These are phyloP conservation scores for Exophiala sideris DNA, from an alignment of 2,329 filamentous ascomycete species.

Conservation along the genomic window DNA sequence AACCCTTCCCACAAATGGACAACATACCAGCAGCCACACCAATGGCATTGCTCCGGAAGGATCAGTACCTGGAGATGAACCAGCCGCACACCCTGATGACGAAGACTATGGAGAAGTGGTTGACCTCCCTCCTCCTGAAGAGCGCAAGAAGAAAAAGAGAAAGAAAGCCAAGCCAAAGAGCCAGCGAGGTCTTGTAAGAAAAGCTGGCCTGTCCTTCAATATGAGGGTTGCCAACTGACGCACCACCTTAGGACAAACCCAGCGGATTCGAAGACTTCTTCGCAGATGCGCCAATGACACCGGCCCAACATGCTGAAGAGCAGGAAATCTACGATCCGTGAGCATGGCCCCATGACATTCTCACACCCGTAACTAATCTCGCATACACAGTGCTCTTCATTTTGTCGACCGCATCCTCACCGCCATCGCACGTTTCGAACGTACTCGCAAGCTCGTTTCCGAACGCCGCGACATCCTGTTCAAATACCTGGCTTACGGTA, in stretches of 20 bases:
- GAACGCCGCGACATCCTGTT: constrained; percentile 65
- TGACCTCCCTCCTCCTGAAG: constrained; percentile 13
- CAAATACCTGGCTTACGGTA: constrained; percentile 79
- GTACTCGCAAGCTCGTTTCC: constrained; percentile 68
- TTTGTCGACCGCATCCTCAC: constrained; percentile 72
- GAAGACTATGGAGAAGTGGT: constrained; percentile 12
- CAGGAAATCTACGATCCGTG: constrained; percentile 64
- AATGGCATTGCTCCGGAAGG: neutral
- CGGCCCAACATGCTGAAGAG: constrained; percentile 65
- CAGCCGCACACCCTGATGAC: neutral
- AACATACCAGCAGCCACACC: neutral
- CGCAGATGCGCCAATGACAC: constrained; percentile 74
- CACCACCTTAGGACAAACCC: constrained; percentile 37
- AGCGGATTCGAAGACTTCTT: constrained; percentile 79
- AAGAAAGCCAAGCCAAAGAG: constrained; percentile 38
- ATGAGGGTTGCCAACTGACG: neutral
- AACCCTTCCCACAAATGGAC: neutral
- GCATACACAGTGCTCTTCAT: constrained; percentile 42
- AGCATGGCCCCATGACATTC: constrained; percentile 31
- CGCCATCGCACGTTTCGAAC: constrained; percentile 77
- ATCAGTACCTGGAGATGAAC: constrained; percentile 1
- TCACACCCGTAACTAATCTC: constrained; percentile 14
- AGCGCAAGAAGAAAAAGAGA: constrained; percentile 34
- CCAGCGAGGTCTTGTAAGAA: constrained; percentile 36
- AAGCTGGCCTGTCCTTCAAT: no score